A percentile compares a stretch with the other conserved stretches of the same genome.
Conservation (phyloP, 345 rosid genomes). For the Gossypium ekmanianum region DNA sequence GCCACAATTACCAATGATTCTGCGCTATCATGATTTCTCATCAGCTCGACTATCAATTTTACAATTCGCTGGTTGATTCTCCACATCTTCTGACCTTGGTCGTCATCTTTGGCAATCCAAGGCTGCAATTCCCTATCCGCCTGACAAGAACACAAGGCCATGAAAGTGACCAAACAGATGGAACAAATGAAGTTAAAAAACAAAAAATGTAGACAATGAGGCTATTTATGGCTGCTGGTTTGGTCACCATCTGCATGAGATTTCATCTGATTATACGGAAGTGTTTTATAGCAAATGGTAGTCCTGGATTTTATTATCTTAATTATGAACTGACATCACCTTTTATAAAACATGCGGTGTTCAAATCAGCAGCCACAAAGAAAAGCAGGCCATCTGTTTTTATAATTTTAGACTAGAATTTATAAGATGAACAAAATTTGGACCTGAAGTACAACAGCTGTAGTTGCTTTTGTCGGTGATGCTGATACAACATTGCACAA, state of each 20-base stretch:
- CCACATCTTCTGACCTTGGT: slow-evolving; percentile 93
- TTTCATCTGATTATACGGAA: not conserved
- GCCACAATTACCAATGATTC: slow-evolving; percentile 86
- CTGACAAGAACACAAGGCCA: slow-evolving; percentile 44
- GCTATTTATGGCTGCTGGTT: slow-evolving; percentile 8
- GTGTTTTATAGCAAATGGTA: not conserved
- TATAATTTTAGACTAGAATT: not conserved
- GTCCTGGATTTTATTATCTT: not conserved
- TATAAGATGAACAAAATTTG: slow-evolving; percentile 33
- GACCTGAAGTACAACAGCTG: slow-evolving; percentile 97
- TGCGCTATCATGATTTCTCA: slow-evolving; percentile 84
- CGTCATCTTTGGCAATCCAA: slow-evolving; percentile 95
- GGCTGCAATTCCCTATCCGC: slow-evolving; percentile 97
- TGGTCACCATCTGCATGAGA: slow-evolving; percentile 8
- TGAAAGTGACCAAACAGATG: slow-evolving; percentile 28
- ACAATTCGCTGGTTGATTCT: slow-evolving; percentile 89
- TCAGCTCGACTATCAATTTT: slow-evolving; percentile 78
- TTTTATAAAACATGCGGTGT: slow-evolving; percentile 2
- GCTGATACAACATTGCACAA: slow-evolving; percentile 90
- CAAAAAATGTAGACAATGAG: slow-evolving; percentile 8
- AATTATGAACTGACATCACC: slow-evolving; percentile 12
- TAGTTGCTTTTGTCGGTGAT: slow-evolving; percentile 82
- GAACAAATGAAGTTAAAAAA: slow-evolving; percentile 9
- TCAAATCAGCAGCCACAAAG: slow-evolving; percentile 12
- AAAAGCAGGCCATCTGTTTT: not conserved